Percentiles rank a stretch among this genome's conserved stretches.
phyloP scores from a whole-genome alignment of 202 grass and related monocot genomes.

The Panicum hallii region DNA sequence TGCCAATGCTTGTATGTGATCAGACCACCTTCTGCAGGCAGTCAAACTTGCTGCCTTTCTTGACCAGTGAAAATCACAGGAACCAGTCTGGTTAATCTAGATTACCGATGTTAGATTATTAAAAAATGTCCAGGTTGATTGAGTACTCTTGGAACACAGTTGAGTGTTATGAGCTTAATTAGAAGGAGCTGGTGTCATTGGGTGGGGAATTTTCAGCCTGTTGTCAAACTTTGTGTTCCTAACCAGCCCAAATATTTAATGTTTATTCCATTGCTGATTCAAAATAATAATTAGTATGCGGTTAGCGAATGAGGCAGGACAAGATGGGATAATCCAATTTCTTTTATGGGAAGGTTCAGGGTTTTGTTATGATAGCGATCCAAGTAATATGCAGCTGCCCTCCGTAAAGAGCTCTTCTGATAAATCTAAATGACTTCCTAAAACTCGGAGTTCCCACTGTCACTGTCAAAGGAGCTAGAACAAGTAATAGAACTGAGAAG shows the following conservation, averaged over 20 bases:
- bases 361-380: neutral
- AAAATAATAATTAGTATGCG: neutral
- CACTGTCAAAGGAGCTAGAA: neutral
- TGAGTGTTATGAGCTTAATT: neutral
- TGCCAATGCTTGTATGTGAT: neutral
- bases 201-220: neutral
- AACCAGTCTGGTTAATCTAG: neutral
- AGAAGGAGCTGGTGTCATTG: neutral
- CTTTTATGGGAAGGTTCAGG: neutral
- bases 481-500: neutral
- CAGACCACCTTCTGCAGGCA: neutral
- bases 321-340: neutral
- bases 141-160: no score
- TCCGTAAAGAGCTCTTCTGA: neutral
- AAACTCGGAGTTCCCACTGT: neutral
- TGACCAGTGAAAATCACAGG: neutral
- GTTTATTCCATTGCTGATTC: neutral
- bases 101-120: neutral
- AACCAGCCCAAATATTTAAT: neutral
- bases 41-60: neutral
- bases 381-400: neutral
- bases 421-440: conserved; percentile 8
- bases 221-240: neutral
- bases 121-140: neutral
- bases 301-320: neutral